A percentile compares a stretch with the other conserved stretches of the same genome.
These are phyloP conservation scores for Allomyces macrogynus DNA, from an alignment of 192 early-diverging fungal species.

Conservation along the genomic window DNA sequence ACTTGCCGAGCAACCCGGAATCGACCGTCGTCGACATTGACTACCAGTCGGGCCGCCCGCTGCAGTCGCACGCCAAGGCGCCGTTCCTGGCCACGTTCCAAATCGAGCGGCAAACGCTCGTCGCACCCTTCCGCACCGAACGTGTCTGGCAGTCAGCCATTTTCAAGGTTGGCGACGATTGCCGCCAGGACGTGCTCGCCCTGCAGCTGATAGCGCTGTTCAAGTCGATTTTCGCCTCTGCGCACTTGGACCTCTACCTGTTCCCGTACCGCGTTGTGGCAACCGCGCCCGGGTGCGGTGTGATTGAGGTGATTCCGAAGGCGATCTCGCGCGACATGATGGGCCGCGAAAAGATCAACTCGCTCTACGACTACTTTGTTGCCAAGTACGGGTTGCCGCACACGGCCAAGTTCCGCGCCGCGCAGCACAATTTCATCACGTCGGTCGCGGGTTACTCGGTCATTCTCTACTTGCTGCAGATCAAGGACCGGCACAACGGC, in stretches of 20 bases:
- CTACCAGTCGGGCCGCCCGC: constrained; percentile 72
- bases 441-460: constrained; percentile 89
- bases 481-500: constrained; percentile 98
- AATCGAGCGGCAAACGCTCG: constrained; percentile 82
- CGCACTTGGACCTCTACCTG: constrained; percentile 84
- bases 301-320: constrained; percentile 95
- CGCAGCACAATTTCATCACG: constrained; percentile 84
- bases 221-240: constrained; percentile 80
- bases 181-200: constrained; percentile 94
- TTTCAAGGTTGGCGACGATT: constrained; percentile 99
- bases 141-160: constrained; percentile 70
- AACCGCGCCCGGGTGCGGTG: constrained; percentile 87
- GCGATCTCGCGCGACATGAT: constrained; percentile 95
- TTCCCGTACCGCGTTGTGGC: constrained; percentile 95
- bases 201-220: constrained; percentile 94
- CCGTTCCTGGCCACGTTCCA: constrained; percentile 98
- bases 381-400: constrained; percentile 79
- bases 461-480: constrained; percentile 80
- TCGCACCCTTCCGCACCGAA: constrained; percentile 96
- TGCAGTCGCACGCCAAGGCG: constrained; percentile 96
- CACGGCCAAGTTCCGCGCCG: constrained; percentile 72
- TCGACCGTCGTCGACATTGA: constrained; percentile 88
- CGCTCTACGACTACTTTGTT: constrained; percentile 85
- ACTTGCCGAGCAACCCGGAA: constrained; percentile 93
- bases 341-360: constrained; percentile 95